phyloP scores from a whole-genome alignment of 2,329 filamentous ascomycete genomes.

The Cordyceps tenuipes region DNA sequence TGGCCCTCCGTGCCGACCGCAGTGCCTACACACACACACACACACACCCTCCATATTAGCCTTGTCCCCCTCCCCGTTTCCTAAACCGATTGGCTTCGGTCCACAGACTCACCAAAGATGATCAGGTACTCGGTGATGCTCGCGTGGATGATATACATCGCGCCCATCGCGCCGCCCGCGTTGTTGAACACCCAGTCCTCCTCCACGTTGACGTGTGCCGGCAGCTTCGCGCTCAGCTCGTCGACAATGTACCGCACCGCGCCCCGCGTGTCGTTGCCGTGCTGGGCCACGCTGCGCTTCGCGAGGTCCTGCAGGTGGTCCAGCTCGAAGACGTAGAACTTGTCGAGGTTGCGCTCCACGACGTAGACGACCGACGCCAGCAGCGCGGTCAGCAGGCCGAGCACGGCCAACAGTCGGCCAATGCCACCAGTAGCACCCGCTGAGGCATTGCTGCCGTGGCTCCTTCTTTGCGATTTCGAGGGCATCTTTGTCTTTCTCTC shows the following conservation, averaged over 20 bases:
- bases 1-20: constrained; percentile 81
- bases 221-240: constrained; percentile 49
- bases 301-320: constrained; percentile 61
- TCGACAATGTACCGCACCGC: constrained; percentile 62
- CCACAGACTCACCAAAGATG: constrained; percentile 54
- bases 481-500: not conserved
- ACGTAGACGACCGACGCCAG: constrained; percentile 46
- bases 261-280: constrained; percentile 66
- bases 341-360: constrained; percentile 49
- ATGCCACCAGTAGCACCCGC: constrained; percentile 16
- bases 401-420: constrained; percentile 35
- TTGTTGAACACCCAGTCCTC: constrained; percentile 92
- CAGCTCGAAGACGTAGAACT: constrained; percentile 69
- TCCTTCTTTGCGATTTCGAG: constrained; percentile 10
- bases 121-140: constrained; percentile 89
- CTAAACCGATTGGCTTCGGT: too few species aligned
- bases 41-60: too few species aligned
- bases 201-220: constrained; percentile 54
- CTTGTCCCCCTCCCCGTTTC: too few species aligned
- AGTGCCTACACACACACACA: constrained; percentile 45
- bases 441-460: not conserved
- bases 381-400: constrained; percentile 46
- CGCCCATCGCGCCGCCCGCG: constrained; percentile 83
- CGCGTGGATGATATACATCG: constrained; percentile 83
- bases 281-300: constrained; percentile 53